Evolutionary conservation across 106 monocot species (phyloP).

Genomic region (Agapanthus africanus): DNA sequence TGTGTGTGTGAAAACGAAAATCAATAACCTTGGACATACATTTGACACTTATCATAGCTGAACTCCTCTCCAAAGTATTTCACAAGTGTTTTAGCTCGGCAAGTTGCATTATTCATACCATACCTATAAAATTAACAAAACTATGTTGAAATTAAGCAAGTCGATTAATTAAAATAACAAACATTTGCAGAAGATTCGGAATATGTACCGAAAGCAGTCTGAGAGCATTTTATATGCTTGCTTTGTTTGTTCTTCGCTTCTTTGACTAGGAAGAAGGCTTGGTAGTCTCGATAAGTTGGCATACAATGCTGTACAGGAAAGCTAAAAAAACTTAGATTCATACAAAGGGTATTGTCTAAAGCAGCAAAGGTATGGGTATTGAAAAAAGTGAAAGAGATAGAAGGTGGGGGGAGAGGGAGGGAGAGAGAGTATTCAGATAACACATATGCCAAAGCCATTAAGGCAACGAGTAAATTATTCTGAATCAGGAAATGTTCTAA

Average conservation of each 20-base stretch:
- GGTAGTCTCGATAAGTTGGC: slow-evolving; percentile 71
- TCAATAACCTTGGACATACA: slow-evolving; percentile 40
- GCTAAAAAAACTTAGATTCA: too few relatives aligned
- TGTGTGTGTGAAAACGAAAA: background rate
- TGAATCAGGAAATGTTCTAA: too few relatives aligned
- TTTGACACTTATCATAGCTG: slow-evolving; percentile 36
- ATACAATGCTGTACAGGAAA: slow-evolving; percentile 54
- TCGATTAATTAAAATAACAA: background rate
- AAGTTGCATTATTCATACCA: slow-evolving; percentile 71
- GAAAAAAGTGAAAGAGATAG: too few relatives aligned
- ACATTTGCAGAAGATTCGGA: slow-evolving; percentile 1
- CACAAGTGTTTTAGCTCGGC: slow-evolving; percentile 80
- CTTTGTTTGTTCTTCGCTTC: slow-evolving; percentile 72
- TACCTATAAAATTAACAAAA: slow-evolving; percentile 46
- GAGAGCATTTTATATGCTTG: slow-evolving; percentile 84
- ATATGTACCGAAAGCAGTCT: slow-evolving; percentile 72
- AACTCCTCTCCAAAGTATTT: slow-evolving; percentile 93
- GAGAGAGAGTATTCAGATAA: too few relatives aligned
- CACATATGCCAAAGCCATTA: too few relatives aligned
- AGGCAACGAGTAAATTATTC: too few relatives aligned
- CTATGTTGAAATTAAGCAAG: background rate
- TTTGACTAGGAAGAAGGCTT: slow-evolving; percentile 86
- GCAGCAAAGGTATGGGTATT: too few relatives aligned
- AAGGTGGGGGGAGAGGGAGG: too few relatives aligned
- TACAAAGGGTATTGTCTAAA: too few relatives aligned